phyloP scores from a whole-genome alignment of 805 yeast species.

The Saturnispora hagleri region DNA sequence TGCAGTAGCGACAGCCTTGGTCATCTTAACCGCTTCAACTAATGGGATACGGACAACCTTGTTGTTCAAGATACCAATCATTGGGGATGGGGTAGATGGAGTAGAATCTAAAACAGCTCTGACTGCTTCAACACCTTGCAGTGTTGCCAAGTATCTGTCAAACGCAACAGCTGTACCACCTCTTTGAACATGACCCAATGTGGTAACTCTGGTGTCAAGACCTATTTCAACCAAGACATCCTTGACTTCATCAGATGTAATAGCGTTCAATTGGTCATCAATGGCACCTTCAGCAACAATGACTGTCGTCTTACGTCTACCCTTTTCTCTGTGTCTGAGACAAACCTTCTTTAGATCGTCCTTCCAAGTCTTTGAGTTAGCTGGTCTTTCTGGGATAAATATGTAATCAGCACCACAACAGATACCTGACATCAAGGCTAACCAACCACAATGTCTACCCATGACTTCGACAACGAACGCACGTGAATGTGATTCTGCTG shows the following conservation, averaged over 20 bases:
- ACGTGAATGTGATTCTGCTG: conserved; percentile 93
- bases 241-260: conserved; percentile 72
- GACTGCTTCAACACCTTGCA: conserved; percentile 97
- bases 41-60: conserved; percentile 77
- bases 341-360: conserved; percentile 70
- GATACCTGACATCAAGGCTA: conserved; percentile 94
- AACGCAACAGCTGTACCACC: conserved; percentile 98
- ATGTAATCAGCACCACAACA: conserved; percentile 94
- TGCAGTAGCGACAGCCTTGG: conserved; percentile 86
- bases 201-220: conserved; percentile 89
- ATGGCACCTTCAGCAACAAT: conserved; percentile 98
- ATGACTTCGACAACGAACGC: conserved; percentile 97
- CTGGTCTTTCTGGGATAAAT: conserved; percentile 91
- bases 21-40: conserved; percentile 81
- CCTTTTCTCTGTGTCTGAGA: conserved; percentile 69
- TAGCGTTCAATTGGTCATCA: conserved; percentile 69
- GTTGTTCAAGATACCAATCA: conserved; percentile 85
- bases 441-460: conserved; percentile 99
- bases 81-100: conserved; percentile 88
- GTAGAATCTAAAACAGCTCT: conserved; percentile 83
- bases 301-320: conserved; percentile 90
- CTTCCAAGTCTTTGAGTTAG: conserved; percentile 65
- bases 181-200: conserved; percentile 95
- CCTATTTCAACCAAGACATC: conserved; percentile 76
- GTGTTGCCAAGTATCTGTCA: conserved; percentile 83